These are phyloP conservation scores for Fusarium sp. DNA, from an alignment of 2,329 filamentous ascomycete species.

Conservation along the genomic window DNA sequence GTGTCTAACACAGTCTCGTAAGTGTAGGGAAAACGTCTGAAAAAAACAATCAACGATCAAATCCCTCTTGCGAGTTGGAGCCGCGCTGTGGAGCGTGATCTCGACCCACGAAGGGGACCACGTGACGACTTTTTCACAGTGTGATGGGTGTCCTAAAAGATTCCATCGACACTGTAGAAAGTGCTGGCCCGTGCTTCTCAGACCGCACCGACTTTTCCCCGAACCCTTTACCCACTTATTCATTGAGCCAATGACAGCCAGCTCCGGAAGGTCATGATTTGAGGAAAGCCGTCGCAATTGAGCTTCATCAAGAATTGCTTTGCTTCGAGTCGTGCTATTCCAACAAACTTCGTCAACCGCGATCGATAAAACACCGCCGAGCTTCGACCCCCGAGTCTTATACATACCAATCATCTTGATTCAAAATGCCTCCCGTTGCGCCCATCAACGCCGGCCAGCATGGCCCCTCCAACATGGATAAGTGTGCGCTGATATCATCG, in stretches of 20 bases:
- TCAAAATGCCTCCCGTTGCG: conserved; percentile 60
- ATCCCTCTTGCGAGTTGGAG: conserved; percentile 43
- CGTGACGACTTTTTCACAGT: conserved; percentile 55
- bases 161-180: conserved; percentile 15
- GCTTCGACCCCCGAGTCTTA: neutral
- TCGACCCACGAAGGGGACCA: conserved; percentile 54
- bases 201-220: conserved; percentile 50
- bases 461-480: conserved; percentile 69
- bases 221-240: conserved; percentile 16
- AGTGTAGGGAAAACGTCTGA: conserved; percentile 29
- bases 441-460: conserved; percentile 59
- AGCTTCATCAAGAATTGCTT: conserved; percentile 41
- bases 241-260: conserved; percentile 48
- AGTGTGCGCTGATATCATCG: conserved; percentile 59
- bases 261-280: conserved; percentile 28
- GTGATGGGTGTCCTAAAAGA: neutral
- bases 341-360: conserved; percentile 8
- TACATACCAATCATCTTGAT: neutral
- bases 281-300: conserved; percentile 38
- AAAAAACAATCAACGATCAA: conserved; percentile 43
- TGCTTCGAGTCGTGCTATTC: conserved; percentile 12
- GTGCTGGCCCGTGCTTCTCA: conserved; percentile 31
- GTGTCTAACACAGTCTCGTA: conserved; percentile 19
- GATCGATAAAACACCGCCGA: neutral
- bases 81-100: conserved; percentile 45